Evolutionary conservation across 345 rosid species (phyloP), one percentile per base, ranked within the genome.

Genomic region (Eucalyptus cloeziana): DNA sequence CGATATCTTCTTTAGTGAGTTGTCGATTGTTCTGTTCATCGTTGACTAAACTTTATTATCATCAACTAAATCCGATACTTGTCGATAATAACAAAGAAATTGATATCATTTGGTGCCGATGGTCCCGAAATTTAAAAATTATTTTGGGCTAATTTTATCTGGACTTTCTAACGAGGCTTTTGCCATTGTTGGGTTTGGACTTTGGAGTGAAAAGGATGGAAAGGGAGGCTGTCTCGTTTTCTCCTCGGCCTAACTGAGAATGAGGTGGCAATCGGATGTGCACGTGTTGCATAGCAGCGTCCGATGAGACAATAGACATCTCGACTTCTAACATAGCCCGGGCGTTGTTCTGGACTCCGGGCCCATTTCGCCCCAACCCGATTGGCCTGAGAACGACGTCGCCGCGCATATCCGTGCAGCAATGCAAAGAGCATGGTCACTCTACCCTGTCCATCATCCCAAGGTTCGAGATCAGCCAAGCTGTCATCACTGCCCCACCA

Each of bases 381-480:
- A 56, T 24, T 56, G 62, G 30, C 30, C 62, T 24, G 13, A 2
- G 12, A 56, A 56, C 62, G 12, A 24, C 13, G 62, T 56, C 30
- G 27, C 62, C 27, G 5, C 30, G 58, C 58, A 52, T 19, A 1
- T 52, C 58, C 24, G 4, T 7, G 58, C 58, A 7, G 24, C 58
- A 52, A 1, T 3, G 24, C 58, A 7, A 52, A 52, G 30, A 56
- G 27, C 30, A 22, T 4, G 30, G 62, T 56, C 62, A 24, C 62
- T 22, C 62, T 2, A 22, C 62, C 1, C 62, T 2, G 27, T 21
- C 62, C 27, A 2, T 30, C 3, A 13, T 0, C 30, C 0, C 12
- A 13, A 56, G 12, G 30, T 56, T 56, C 13, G 62, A 56, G 27
- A 9, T 56, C 27, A 56, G 24, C 3, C 11, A 56, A 24, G 27